Conservation (phyloP, 108 stramenopile species). For the Skeletonema marinoi region DNA sequence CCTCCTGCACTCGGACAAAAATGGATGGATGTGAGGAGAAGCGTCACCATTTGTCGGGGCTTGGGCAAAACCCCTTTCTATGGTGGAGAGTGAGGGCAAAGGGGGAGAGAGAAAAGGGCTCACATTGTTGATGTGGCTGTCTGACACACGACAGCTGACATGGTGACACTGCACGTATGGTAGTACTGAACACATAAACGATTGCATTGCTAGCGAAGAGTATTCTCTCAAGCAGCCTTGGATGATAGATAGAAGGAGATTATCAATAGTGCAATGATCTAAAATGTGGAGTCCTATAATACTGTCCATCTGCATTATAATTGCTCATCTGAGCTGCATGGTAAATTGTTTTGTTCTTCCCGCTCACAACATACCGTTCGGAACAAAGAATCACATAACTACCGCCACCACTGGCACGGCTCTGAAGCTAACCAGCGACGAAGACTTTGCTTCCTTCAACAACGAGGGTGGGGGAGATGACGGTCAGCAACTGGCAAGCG, state of each 20-base stretch:
- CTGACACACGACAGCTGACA: no score
- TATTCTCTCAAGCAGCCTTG: no score
- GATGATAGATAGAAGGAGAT: no score
- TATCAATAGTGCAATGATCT: no score
- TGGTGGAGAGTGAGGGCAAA: no score
- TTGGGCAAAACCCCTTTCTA: no score
- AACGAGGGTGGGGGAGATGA: not conserved
- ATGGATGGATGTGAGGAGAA: not conserved
- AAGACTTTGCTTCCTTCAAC: constrained; percentile 6
- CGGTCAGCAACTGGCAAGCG: constrained; percentile 15
- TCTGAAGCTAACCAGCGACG: not conserved
- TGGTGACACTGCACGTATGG: no score
- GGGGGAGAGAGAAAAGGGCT: no score
- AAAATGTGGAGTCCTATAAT: not conserved
- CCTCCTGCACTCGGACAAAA: not conserved
- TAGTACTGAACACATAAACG: no score
- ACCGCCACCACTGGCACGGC: not conserved
- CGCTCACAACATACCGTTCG: not conserved
- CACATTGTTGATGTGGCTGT: no score
- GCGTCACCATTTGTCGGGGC: no score
- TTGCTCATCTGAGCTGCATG: not conserved
- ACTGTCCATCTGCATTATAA: not conserved
- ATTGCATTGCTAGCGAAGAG: no score
- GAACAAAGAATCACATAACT: not conserved
- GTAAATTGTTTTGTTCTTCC: not conserved